A percentile compares a stretch with the other conserved stretches of the same genome.
These are phyloP conservation scores for Cutaneotrichosporon cavernicola DNA, from an alignment of 1,284 basidiomycete species.

Conservation along the genomic window DNA sequence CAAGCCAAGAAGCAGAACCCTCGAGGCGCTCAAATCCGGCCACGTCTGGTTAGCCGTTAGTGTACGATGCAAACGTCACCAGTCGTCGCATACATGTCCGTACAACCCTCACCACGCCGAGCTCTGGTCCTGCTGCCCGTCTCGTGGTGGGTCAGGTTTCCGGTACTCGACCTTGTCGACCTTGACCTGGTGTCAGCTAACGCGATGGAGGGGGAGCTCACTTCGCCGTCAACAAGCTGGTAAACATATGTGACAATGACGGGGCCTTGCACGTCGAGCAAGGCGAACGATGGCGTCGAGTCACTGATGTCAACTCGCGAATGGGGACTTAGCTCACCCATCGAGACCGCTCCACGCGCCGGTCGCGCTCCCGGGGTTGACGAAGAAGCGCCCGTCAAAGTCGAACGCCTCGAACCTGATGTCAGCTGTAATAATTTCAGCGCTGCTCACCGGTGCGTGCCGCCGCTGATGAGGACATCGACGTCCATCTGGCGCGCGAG, in stretches of 20 bases:
- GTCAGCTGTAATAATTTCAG: slow-evolving; percentile 8
- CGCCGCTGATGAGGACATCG: slow-evolving; percentile 89
- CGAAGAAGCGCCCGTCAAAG: slow-evolving; percentile 86
- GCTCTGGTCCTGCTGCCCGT: slow-evolving; percentile 12
- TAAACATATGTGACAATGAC: slow-evolving; percentile 96
- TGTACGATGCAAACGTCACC: background rate
- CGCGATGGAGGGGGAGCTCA: slow-evolving; percentile 46
- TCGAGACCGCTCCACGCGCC: slow-evolving; percentile 85
- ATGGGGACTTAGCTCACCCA: slow-evolving; percentile 55
- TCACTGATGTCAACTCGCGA: slow-evolving; percentile 54
- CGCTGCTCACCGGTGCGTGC: slow-evolving; percentile 82
- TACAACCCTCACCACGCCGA: slow-evolving; percentile 10
- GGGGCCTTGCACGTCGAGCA: slow-evolving; percentile 92
- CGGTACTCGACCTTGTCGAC: slow-evolving; percentile 52
- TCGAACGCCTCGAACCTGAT: slow-evolving; percentile 88
- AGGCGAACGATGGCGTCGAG: slow-evolving; percentile 76
- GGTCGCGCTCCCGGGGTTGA: slow-evolving; percentile 93
- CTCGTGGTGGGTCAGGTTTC: slow-evolving; percentile 46
- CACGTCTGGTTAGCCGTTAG: background rate
- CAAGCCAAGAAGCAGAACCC: background rate
- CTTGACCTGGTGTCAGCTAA: slow-evolving; percentile 49
- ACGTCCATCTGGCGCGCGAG: slow-evolving; percentile 95
- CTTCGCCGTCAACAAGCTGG: slow-evolving; percentile 66
- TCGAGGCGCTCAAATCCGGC: background rate
- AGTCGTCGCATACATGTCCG: background rate